A percentile compares a stretch with the other conserved stretches of the same genome.
phyloP scores from a whole-genome alignment of 306 rosid species.

The Dicorynia guianensis region DNA sequence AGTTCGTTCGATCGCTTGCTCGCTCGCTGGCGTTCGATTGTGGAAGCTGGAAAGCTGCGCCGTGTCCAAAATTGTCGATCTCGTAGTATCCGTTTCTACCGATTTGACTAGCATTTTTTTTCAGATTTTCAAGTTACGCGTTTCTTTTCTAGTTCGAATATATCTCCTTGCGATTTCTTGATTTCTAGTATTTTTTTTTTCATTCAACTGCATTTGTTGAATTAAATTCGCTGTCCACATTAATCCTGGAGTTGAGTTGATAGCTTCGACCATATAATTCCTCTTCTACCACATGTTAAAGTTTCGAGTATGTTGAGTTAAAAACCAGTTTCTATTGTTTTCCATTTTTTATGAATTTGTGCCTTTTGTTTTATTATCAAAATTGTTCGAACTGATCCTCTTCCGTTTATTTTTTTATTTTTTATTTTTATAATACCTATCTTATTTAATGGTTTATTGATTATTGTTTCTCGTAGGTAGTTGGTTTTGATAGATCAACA shows the following conservation, averaged over 20 bases:
- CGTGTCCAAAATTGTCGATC: neutral
- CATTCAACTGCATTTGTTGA: neutral
- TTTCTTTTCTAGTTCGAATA: neutral
- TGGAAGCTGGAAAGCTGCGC: neutral
- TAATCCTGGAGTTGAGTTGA: too few relatives aligned
- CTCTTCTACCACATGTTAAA: too few relatives aligned
- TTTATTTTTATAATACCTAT: conserved; percentile 9
- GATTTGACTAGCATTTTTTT: neutral
- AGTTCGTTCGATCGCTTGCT: neutral
- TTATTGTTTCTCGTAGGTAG: neutral
- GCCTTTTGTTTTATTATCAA: neutral
- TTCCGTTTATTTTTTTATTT: neutral
- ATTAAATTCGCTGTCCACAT: too few relatives aligned
- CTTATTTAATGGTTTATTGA: neutral
- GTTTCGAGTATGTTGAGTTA: too few relatives aligned
- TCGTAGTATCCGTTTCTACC: neutral
- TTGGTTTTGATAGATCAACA: conserved; percentile 24
- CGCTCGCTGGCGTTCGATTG: conserved; percentile 20
- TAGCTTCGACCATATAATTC: too few relatives aligned
- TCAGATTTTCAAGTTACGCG: neutral
- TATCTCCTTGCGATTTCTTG: neutral
- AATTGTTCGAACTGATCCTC: neutral
- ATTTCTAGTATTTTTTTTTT: neutral
- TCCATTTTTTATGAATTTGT: too few relatives aligned
- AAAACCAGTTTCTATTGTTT: neutral